Conservation (phyloP, 2,329 filamentous ascomycete species). For the Diaporthe caulivora region DNA sequence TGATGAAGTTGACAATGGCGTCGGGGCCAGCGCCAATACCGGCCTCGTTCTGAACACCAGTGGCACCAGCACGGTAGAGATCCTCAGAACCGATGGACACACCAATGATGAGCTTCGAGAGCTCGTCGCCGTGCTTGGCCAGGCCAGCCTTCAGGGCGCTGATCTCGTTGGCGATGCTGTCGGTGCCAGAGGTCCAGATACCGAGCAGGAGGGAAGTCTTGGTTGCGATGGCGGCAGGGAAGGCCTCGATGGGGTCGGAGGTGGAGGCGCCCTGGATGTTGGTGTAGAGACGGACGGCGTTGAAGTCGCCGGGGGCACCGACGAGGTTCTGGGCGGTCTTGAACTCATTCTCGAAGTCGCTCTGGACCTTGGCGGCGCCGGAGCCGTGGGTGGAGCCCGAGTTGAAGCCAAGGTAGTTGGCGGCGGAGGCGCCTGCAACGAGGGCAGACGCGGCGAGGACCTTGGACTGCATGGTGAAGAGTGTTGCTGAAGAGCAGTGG, state of each 20-base stretch:
- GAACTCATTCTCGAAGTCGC: conserved; percentile 80
- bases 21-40: conserved; percentile 73
- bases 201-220: conserved; percentile 84
- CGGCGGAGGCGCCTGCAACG: conserved; percentile 40
- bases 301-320: conserved; percentile 73
- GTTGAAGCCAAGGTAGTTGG: conserved; percentile 76
- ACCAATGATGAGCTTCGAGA: conserved; percentile 78
- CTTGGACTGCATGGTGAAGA: conserved; percentile 35
- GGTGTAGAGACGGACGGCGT: conserved; percentile 79
- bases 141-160: conserved; percentile 78
- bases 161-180: conserved; percentile 78
- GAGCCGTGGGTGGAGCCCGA: conserved; percentile 74
- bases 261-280: conserved; percentile 77
- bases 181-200: conserved; percentile 82
- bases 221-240: conserved; percentile 85
- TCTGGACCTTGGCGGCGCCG: conserved; percentile 69
- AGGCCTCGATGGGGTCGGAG: conserved; percentile 76
- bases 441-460: conserved; percentile 30
- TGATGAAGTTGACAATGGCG: conserved; percentile 77
- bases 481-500: conserved; percentile 5
- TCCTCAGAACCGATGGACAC: conserved; percentile 92
- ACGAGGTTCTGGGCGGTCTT: conserved; percentile 72
- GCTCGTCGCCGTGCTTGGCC: conserved; percentile 72
- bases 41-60: conserved; percentile 72
- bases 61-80: conserved; percentile 82